These are phyloP conservation scores for Sisymbrium altissimum DNA, from an alignment of 345 rosid species.

Conservation along the genomic window DNA sequence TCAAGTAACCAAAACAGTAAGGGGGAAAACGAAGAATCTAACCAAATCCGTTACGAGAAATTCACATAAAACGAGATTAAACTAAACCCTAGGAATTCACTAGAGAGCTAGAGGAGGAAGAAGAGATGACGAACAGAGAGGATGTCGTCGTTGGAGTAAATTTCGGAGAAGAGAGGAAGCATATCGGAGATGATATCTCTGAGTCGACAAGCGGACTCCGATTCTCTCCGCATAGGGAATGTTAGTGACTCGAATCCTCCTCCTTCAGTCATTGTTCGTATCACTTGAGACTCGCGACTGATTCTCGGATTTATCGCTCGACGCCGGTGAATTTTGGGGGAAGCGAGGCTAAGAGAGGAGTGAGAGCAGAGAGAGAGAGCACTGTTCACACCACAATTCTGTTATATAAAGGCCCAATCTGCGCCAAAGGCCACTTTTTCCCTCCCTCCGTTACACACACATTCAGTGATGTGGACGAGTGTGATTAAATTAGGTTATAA, in stretches of 20 bases:
- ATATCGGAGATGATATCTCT: slow-evolving; percentile 22
- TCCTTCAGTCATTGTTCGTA: slow-evolving; percentile 15
- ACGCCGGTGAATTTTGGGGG: neutral
- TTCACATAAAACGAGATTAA: too few relatives aligned
- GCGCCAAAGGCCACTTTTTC: too few relatives aligned
- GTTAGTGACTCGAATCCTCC: slow-evolving; percentile 2
- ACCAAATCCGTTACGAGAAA: too few relatives aligned
- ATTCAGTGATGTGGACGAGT: too few relatives aligned
- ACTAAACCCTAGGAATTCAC: slow-evolving; percentile 2
- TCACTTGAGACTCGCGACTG: neutral
- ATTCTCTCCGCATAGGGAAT: slow-evolving; percentile 31
- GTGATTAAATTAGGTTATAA: too few relatives aligned
- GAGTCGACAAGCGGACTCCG: slow-evolving; percentile 35
- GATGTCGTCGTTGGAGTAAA: slow-evolving; percentile 23
- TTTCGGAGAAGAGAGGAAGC: slow-evolving; percentile 32
- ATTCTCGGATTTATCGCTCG: slow-evolving; percentile 6
- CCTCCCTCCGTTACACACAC: too few relatives aligned
- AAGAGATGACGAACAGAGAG: slow-evolving; percentile 25
- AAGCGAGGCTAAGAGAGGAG: too few relatives aligned
- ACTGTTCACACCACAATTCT: too few relatives aligned
- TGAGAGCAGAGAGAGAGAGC: too few relatives aligned
- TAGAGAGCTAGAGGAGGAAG: neutral
- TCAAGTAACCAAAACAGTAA: neutral
- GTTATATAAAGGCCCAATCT: too few relatives aligned
- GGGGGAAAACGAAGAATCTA: neutral